Percentiles rank a stretch among this genome's conserved stretches.
Conservation (phyloP, 306 rosid species). For the Inga leiocalycina region DNA sequence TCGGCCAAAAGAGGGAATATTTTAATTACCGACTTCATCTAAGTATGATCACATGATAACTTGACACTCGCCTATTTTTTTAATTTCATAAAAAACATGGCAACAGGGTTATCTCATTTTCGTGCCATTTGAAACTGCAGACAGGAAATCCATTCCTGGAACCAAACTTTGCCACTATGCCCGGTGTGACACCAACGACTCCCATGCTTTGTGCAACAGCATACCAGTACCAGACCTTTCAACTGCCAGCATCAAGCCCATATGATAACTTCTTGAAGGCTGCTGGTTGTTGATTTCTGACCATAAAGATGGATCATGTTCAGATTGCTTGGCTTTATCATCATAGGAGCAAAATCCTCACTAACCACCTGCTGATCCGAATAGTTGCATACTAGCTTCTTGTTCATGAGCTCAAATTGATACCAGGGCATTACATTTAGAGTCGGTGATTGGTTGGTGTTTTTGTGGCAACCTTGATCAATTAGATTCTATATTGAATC, state of each 20-base stretch:
- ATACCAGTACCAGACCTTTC: constrained; percentile 63
- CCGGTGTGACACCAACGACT: too few species aligned
- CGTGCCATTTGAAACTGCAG: too few species aligned
- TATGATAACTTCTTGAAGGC: constrained; percentile 84
- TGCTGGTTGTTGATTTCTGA: constrained; percentile 64
- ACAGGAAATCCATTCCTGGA: too few species aligned
- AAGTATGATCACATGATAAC: not conserved
- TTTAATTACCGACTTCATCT: not conserved
- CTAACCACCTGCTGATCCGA: not conserved
- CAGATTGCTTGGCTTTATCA: not conserved
- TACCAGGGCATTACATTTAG: constrained; percentile 13
- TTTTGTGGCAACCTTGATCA: constrained; percentile 8
- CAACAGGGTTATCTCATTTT: not conserved
- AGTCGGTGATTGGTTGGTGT: constrained; percentile 14
- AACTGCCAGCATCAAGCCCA: constrained; percentile 73
- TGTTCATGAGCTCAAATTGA: constrained; percentile 31
- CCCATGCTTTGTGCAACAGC: constrained; percentile 37
- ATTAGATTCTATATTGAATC: constrained; percentile 22
- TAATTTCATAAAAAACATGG: constrained; percentile 7
- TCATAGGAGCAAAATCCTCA: not conserved
- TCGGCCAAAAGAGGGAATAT: not conserved
- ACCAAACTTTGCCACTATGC: too few species aligned
- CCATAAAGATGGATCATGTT: not conserved
- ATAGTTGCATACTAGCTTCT: constrained; percentile 31
- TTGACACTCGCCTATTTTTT: not conserved